phyloP scores from a whole-genome alignment of 371 early-diverging fungal genomes.

The Syncephalis plumigaleata region DNA sequence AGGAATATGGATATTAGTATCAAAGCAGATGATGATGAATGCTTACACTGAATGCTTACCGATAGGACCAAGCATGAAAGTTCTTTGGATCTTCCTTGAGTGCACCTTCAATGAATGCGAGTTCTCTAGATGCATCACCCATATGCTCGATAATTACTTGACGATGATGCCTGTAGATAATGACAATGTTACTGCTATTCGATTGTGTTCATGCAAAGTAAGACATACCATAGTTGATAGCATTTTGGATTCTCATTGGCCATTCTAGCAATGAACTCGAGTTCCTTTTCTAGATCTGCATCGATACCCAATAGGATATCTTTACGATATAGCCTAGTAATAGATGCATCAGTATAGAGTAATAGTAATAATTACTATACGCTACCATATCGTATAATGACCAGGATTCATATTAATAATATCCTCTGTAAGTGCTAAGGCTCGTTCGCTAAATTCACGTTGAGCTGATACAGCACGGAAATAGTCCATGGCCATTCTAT shows the following conservation, averaged over 20 bases:
- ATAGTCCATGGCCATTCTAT: conserved; percentile 70
- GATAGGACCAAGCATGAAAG: conserved; percentile 92
- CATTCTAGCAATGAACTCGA: conserved; percentile 52
- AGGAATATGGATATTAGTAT: not conserved
- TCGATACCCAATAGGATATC: conserved; percentile 45
- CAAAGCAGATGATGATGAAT: no score
- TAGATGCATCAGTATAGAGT: not conserved
- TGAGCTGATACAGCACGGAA: conserved; percentile 60
- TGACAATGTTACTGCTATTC: not conserved
- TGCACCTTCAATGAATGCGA: conserved; percentile 44
- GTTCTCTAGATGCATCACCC: conserved; percentile 29
- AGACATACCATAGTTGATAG: conserved; percentile 81
- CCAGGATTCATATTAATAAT: conserved; percentile 76
- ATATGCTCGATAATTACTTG: conserved; percentile 56
- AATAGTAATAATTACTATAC: not conserved
- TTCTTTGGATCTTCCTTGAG: conserved; percentile 85
- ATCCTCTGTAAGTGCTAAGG: conserved; percentile 53
- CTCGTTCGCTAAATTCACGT: conserved; percentile 62
- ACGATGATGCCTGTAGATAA: conserved; percentile 60
- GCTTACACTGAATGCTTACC: conserved; percentile 14
- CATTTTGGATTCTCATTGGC: conserved; percentile 68
- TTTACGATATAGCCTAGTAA: conserved; percentile 70
- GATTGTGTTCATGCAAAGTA: not conserved
- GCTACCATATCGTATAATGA: conserved; percentile 89
- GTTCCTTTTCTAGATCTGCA: conserved; percentile 43